Base-by-base conservation (phyloP, 2,329 filamentous ascomycete genomes). In the Podosphaera aphanis region DNA sequence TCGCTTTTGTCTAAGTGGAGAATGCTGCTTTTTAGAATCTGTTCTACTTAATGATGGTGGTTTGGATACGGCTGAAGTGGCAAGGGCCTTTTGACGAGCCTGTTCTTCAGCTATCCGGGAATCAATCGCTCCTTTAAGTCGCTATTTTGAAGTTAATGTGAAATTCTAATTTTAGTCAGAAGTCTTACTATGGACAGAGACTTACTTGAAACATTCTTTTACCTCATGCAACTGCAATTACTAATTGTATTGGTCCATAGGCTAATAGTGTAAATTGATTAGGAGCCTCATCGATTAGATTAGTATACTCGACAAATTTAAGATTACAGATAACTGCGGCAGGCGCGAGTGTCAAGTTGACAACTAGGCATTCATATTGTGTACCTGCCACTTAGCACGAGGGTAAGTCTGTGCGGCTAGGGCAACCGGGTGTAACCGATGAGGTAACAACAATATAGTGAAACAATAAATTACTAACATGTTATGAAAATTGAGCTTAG, bases 101-200 rank as follows among this genome's bases (percentile, higher is more conserved):
- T 93, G 83, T 64, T 94, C 86, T 64, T 93, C 84, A 56, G 84
- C 82, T 57, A 94, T 90, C 56, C 79, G 79, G 56, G 77, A 77
- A 60, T 93, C 83, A 60, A 93, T 84, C 49, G 80, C 81, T 56
- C 79, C 82, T 65, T 83, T 82, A 55, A 93, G 68, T 67, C 82
- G 74, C 81, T 90, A 59, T 49, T 43, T 39, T 45, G 40, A 48
- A 36, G 49, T 36, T 27, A 37, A 38, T 16, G 6, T 5, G n/a
- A 23, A n/a, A 10, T n/a, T 39, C 7, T 19, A 53, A 51, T 51
- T 51, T 53, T 47, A 8, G 15, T 20, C 15, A 7, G 3, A 4
- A 2, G 15, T 33, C 8, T n/a, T 33, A 33, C 6, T 45, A n/a
- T 33, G 44, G 21, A 16, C 19, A 31, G 40, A 27, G 42, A 19